phyloP scores from a whole-genome alignment of 1,139 yeast genomes.

The Pneumocystis oryctolagi region DNA sequence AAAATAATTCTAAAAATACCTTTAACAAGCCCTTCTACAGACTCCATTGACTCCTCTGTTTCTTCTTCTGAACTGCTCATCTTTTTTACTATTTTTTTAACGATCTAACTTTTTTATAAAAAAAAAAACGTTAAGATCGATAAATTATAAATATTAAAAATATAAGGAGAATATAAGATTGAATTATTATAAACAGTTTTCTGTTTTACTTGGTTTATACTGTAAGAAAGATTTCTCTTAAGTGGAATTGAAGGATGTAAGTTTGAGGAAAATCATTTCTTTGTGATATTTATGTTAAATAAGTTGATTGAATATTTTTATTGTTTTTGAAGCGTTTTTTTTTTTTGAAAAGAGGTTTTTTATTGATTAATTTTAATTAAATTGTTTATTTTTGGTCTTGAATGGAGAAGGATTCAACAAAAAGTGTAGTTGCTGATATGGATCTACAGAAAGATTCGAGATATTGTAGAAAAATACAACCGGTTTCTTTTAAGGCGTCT shows the following conservation, averaged over 20 bases:
- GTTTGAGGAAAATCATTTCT: not conserved
- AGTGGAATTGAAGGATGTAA: not conserved
- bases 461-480: not conserved
- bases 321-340: not conserved
- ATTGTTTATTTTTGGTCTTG: not conserved
- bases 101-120: not conserved
- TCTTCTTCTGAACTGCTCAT: not conserved
- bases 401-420: not conserved
- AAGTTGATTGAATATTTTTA: no score
- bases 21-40: constrained; percentile 13
- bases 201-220: no score
- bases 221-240: no score
- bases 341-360: no score
- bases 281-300: no score
- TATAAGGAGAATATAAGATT: not conserved
- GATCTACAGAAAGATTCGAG: not conserved
- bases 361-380: no score
- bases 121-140: not conserved
- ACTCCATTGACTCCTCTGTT: not conserved
- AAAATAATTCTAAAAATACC: constrained; percentile 5
- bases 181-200: no score
- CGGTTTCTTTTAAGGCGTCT: not conserved
- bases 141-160: no score
- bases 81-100: not conserved
- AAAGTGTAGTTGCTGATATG: not conserved